These are phyloP conservation scores for Striga hermonthica DNA, from an alignment of 305 asterid species.

Conservation along the genomic window DNA sequence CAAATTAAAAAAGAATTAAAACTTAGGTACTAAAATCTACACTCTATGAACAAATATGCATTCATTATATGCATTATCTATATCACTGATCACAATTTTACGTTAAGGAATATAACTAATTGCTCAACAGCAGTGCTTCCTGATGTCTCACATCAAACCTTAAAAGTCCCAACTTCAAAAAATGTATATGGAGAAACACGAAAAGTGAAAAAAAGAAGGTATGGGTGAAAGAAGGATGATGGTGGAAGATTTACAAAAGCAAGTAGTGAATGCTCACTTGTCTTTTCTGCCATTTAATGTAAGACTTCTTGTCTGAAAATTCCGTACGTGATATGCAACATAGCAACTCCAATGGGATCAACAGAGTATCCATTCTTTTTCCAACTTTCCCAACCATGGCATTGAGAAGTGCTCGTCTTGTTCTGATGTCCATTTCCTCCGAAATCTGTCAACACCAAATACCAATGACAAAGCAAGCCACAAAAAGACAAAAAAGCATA, in stretches of 20 bases:
- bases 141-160: constrained; percentile 14
- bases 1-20: constrained; percentile 40
- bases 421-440: constrained; percentile 87
- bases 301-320: constrained; percentile 90
- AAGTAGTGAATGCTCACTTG: constrained; percentile 58
- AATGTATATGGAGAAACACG: constrained; percentile 6
- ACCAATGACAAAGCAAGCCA: constrained; percentile 21
- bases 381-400: constrained; percentile 98
- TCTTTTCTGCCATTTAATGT: constrained; percentile 98
- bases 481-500: neutral
- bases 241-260: constrained; percentile 2
- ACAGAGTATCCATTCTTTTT: constrained; percentile 89
- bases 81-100: constrained; percentile 5
- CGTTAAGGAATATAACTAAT: constrained; percentile 22
- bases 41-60: constrained; percentile 19
- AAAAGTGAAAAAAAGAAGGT: constrained; percentile 6
- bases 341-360: constrained; percentile 86
- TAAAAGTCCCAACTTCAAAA: constrained; percentile 11
- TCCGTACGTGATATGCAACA: constrained; percentile 94
- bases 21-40: constrained; percentile 26
- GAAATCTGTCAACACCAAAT: constrained; percentile 57
- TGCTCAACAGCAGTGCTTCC: constrained; percentile 20
- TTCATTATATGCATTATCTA: constrained; percentile 4
- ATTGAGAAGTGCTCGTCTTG: constrained; percentile 86
- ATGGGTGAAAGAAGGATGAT: constrained; percentile 22